These are phyloP conservation scores for Lobosporangium transversale DNA, from an alignment of 192 early-diverging fungal genomes.

Conservation along the genomic window DNA sequence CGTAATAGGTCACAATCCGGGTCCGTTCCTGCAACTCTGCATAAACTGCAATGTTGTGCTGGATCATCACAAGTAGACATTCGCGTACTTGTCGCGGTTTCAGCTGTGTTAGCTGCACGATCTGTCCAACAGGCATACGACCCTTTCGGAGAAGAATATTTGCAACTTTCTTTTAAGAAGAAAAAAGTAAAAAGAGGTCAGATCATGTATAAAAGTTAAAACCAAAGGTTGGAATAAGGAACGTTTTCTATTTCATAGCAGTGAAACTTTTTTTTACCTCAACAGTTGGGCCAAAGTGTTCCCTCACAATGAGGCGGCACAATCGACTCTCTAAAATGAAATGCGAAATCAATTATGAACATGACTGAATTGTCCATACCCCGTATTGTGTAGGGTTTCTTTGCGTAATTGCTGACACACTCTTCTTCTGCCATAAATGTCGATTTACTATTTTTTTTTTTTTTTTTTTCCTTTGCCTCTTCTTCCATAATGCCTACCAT, in stretches of 20 bases:
- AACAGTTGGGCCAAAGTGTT: conserved; percentile 84
- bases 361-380: too few species aligned
- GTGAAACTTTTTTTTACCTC: conserved; percentile 57
- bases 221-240: neutral
- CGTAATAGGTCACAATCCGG: conserved; percentile 77
- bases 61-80: conserved; percentile 83
- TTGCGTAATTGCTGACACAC: too few species aligned
- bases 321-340: conserved; percentile 34
- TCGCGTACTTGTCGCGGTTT: conserved; percentile 69
- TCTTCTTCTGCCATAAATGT: too few species aligned
- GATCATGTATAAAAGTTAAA: neutral
- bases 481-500: too few species aligned
- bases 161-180: conserved; percentile 65
- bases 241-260: neutral
- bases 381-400: too few species aligned
- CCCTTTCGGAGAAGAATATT: conserved; percentile 70
- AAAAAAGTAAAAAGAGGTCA: neutral
- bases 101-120: conserved; percentile 64
- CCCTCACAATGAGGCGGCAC: conserved; percentile 67
- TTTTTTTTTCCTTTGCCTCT: too few species aligned
- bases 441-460: too few species aligned
- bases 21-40: conserved; percentile 69
- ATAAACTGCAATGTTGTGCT: conserved; percentile 83
- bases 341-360: too few species aligned
- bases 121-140: conserved; percentile 65